A percentile compares a stretch with the other conserved stretches of the same genome.
Conservation (phyloP, 2,329 filamentous ascomycete genomes). For the Phialocephala sp. region DNA sequence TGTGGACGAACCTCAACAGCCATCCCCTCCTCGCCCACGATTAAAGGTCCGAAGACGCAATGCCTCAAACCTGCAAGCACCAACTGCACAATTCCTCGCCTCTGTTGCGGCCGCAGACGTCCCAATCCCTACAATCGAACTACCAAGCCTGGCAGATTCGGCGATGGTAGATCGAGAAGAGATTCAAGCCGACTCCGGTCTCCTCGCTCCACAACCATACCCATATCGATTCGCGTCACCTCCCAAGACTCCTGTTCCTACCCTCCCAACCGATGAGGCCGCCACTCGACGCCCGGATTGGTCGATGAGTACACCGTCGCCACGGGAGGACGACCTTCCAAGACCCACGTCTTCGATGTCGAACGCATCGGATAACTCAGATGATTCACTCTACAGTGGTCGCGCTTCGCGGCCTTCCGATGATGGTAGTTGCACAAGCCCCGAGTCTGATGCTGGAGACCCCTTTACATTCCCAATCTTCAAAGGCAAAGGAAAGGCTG, state of each 20-base stretch:
- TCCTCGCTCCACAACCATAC: constrained; percentile 34
- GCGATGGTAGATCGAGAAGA: constrained; percentile 37
- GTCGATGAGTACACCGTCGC: constrained; percentile 35
- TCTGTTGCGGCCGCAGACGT: constrained; percentile 69
- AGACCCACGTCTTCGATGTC: constrained; percentile 39
- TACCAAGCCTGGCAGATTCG: constrained; percentile 47
- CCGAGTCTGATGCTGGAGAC: constrained; percentile 51
- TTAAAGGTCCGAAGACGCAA: constrained; percentile 41
- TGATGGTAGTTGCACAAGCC: constrained; percentile 59
- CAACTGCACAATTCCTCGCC: constrained; percentile 70
- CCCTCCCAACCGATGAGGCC: constrained; percentile 25
- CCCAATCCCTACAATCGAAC: constrained; percentile 68
- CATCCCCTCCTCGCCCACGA: constrained; percentile 41
- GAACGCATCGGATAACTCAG: constrained; percentile 57
- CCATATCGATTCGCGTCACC: constrained; percentile 46
- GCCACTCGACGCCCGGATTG: constrained; percentile 38
- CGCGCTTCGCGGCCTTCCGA: constrained; percentile 62
- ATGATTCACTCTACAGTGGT: constrained; percentile 62
- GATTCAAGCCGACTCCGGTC: constrained; percentile 26
- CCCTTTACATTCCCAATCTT: constrained; percentile 40
- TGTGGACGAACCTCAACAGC: constrained; percentile 31
- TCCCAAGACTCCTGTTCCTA: constrained; percentile 63
- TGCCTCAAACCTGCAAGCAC: constrained; percentile 50
- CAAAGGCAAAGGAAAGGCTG: constrained; percentile 35
- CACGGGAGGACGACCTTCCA: constrained; percentile 33